Evolutionary conservation across 2,329 filamentous ascomycete species (phyloP).

Genomic region (Botryosphaeria dothidea): DNA sequence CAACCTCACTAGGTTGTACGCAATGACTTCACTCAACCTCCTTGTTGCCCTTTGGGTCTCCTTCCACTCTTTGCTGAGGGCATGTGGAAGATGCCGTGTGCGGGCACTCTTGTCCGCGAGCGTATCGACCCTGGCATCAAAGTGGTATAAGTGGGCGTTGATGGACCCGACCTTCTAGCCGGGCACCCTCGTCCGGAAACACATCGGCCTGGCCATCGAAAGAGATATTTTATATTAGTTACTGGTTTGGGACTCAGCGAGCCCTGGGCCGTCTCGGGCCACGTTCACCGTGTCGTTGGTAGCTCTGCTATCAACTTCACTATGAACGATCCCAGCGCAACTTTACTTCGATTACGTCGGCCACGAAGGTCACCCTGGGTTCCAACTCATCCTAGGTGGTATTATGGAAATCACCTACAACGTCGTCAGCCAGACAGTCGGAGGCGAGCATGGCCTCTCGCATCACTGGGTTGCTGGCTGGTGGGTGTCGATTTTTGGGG

Average conservation of each 20-base stretch:
- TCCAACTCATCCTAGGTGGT: not conserved
- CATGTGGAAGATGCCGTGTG: slow-evolving; percentile 38
- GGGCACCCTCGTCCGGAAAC: too few relatives aligned
- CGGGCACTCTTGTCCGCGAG: slow-evolving; percentile 60
- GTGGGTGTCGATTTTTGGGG: too few relatives aligned
- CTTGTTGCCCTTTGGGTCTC: not conserved
- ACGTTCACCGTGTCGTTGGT: slow-evolving; percentile 26
- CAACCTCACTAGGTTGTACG: too few relatives aligned
- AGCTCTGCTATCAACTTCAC: slow-evolving; percentile 25
- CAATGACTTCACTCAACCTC: too few relatives aligned
- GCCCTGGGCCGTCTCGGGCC: slow-evolving; percentile 51
- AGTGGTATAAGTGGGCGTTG: too few relatives aligned
- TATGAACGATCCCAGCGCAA: slow-evolving; percentile 26
- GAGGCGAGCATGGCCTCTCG: too few relatives aligned
- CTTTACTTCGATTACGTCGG: slow-evolving; percentile 31
- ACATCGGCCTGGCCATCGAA: too few relatives aligned
- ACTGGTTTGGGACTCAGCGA: too few relatives aligned
- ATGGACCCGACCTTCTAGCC: too few relatives aligned
- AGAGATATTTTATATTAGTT: too few relatives aligned
- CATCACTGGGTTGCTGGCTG: too few relatives aligned
- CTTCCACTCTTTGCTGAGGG: not conserved
- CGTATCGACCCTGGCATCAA: slow-evolving; percentile 70
- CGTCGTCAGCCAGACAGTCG: too few relatives aligned
- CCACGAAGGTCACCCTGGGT: not conserved
- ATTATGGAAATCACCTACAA: not conserved